Percentiles rank a stretch among this genome's conserved stretches.
Conservation (phyloP, 2,329 filamentous ascomycete genomes). For the Huntiella decipiens region DNA sequence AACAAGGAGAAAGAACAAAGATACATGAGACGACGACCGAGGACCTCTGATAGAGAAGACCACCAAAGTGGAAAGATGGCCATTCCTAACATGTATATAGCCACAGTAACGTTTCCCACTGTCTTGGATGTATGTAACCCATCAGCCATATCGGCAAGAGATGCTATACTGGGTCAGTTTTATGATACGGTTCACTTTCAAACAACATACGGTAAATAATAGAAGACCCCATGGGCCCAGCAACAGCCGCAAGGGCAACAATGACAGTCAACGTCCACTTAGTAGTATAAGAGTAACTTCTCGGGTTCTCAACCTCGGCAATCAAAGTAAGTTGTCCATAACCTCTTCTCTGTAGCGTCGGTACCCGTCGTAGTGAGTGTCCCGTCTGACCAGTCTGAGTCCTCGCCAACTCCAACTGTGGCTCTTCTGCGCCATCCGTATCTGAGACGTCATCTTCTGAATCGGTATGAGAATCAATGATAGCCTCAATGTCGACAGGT, state of each 20-base stretch:
- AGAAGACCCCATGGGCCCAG: constrained; percentile 64
- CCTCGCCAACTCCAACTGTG: neutral
- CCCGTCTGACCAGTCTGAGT: constrained; percentile 5
- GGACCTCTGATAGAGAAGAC: constrained; percentile 59
- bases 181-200: neutral
- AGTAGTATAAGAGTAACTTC: constrained; percentile 49
- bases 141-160: constrained; percentile 41
- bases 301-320: constrained; percentile 60
- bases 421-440: neutral
- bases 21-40: constrained; percentile 62
- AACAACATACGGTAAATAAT: constrained; percentile 59
- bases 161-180: constrained; percentile 28
- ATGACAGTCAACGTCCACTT: constrained; percentile 77
- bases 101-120: constrained; percentile 55
- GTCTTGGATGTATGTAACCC: constrained; percentile 45
- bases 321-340: constrained; percentile 20
- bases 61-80: constrained; percentile 75
- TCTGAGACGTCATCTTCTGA: neutral
- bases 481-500: too few species aligned
- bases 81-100: constrained; percentile 69
- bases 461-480: constrained; percentile 1
- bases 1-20: constrained; percentile 56
- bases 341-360: constrained; percentile 3
- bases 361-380: constrained; percentile 3
- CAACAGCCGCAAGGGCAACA: constrained; percentile 57